Conservation (phyloP, 495 filamentous ascomycete species). For the Penicillium cinerascens region DNA sequence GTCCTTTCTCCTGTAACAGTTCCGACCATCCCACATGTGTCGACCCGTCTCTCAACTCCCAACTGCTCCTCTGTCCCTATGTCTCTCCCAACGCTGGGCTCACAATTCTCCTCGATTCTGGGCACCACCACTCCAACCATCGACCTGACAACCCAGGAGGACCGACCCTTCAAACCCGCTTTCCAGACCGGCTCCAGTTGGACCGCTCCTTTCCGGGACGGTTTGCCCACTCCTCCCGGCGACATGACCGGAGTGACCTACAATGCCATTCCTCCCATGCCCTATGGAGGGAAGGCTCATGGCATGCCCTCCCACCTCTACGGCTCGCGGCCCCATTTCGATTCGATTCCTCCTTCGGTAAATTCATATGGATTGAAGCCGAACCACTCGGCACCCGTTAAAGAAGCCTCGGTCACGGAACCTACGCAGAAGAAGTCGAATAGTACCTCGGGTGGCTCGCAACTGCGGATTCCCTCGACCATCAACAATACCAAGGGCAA, state of each 20-base stretch:
- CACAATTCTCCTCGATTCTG: constrained; percentile 26
- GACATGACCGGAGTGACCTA: constrained; percentile 49
- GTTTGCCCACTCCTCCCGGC: constrained; percentile 48
- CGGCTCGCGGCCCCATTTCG: constrained; percentile 24
- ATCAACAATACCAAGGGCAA: constrained; percentile 72
- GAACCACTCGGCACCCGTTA: constrained; percentile 19
- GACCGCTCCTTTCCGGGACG: constrained; percentile 45
- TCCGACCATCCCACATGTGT: constrained; percentile 20
- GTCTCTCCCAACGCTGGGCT: constrained; percentile 32
- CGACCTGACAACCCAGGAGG: constrained; percentile 16
- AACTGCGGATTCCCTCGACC: constrained; percentile 65
- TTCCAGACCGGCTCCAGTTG: constrained; percentile 23
- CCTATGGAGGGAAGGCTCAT: constrained; percentile 33
- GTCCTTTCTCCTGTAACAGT: background rate
- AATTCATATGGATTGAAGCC: constrained; percentile 19
- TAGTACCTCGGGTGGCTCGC: constrained; percentile 52
- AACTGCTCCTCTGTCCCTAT: constrained; percentile 26
- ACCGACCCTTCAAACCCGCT: constrained; percentile 14
- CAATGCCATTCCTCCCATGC: constrained; percentile 34
- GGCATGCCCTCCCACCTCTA: constrained; percentile 30
- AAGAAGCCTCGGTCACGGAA: constrained; percentile 24
- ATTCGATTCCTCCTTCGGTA: constrained; percentile 24
- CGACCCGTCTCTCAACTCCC: constrained; percentile 8
- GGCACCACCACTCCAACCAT: constrained; percentile 29
- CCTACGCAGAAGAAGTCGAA: constrained; percentile 30